phyloP scores from a whole-genome alignment of 2,329 filamentous ascomycete species.

The Hymenoscyphus occultus region DNA sequence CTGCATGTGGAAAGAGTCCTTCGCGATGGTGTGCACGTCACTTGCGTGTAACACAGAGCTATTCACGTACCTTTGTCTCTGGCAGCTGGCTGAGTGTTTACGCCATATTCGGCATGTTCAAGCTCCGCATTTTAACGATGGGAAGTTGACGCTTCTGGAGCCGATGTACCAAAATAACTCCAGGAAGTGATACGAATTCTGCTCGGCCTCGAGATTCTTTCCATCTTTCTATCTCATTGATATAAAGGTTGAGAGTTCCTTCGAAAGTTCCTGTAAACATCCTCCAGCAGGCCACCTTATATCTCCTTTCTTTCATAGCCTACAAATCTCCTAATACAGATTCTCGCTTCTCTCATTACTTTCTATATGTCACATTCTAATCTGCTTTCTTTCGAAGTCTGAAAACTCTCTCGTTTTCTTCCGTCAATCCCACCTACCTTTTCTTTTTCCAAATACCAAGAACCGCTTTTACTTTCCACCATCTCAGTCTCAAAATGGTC shows the following conservation, averaged over 20 bases:
- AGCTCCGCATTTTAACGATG: neutral
- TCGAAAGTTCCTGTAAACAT: neutral
- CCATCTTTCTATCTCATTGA: too few relatives aligned
- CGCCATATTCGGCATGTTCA: neutral
- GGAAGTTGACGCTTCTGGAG: neutral
- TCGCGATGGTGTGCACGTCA: neutral
- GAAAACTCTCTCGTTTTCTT: neutral
- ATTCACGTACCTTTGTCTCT: neutral
- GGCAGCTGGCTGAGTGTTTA: neutral
- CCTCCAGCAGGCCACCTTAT: neutral
- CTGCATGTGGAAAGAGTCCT: neutral
- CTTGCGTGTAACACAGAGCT: neutral
- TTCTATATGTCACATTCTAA: neutral
- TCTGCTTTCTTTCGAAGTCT: neutral
- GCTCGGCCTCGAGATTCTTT: neutral
- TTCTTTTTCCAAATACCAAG: too few relatives aligned
- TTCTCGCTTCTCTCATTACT: neutral
- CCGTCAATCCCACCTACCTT: neutral
- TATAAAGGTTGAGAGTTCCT: too few relatives aligned
- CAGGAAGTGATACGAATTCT: neutral
- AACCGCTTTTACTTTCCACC: too few relatives aligned
- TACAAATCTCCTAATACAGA: neutral
- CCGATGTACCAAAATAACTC: neutral
- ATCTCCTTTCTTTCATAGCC: neutral
- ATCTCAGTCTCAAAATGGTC: neutral